Evolutionary conservation across 176 grass and related monocot species (phyloP).

Genomic region (Rhynchospora breviuscula): DNA sequence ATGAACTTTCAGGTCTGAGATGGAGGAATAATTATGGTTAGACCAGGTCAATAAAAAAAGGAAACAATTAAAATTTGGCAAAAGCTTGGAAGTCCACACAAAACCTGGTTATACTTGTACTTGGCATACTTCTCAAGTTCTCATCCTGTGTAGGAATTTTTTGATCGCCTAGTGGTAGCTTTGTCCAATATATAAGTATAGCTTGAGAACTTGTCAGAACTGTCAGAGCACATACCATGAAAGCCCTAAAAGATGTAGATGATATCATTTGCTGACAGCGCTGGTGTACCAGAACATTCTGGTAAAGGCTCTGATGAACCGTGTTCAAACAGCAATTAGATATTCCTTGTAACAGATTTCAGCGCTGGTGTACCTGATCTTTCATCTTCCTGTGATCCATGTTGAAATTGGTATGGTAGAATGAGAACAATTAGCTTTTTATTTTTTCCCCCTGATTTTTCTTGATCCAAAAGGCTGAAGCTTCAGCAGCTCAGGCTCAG

Average conservation of each 20-base stretch:
- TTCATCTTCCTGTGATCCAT: too few relatives aligned
- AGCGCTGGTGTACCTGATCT: too few relatives aligned
- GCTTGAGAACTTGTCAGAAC: slow-evolving; percentile 92
- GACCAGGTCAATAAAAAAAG: background rate
- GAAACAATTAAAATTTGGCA: background rate
- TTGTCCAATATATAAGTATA: slow-evolving; percentile 90
- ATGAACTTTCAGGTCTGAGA: background rate
- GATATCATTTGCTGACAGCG: too few relatives aligned
- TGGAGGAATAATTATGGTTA: slow-evolving; percentile 1
- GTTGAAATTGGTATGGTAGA: too few relatives aligned
- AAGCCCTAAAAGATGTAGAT: slow-evolving; percentile 50
- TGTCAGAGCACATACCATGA: slow-evolving; percentile 76
- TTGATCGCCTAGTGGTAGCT: background rate
- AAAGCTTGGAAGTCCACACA: background rate
- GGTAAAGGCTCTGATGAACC: too few relatives aligned
- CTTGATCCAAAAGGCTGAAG: too few relatives aligned
- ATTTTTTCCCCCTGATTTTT: too few relatives aligned
- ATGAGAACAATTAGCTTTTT: too few relatives aligned
- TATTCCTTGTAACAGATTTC: too few relatives aligned
- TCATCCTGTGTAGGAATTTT: background rate
- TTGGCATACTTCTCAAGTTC: slow-evolving; percentile 70
- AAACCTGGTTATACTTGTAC: slow-evolving; percentile 78
- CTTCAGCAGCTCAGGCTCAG: too few relatives aligned
- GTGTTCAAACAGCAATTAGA: too few relatives aligned
- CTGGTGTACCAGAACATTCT: too few relatives aligned